Evolutionary conservation across 139 green algal genomes (phyloP), one percentile per base, ranked within the genome.

Genomic region (Chloropicon primus): DNA sequence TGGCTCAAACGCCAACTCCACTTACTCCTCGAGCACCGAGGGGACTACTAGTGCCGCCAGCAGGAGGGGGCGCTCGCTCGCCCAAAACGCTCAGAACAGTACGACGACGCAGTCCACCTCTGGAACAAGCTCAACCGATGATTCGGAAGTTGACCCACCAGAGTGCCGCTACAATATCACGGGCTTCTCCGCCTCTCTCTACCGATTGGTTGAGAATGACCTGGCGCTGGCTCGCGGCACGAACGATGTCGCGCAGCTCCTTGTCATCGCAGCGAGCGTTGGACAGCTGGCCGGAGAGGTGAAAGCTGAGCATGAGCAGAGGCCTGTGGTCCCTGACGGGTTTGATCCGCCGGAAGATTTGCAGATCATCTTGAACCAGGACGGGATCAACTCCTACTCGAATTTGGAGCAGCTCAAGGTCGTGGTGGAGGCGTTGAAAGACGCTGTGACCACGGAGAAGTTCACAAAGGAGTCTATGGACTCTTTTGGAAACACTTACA

Each of bases 381-480:
- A 79, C 21, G 27, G 22, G 10, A 10, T 79, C 28, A 26, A 79
- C 17, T 79, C 76, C 22, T 25, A 21, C 5, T 24, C 29, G 27
- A 17, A 24, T 24, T 22, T 22, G 3, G 17, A 73, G 26, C 25
- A 79, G 76, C 26, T 76, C 3, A 76, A 25, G n/a, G 22, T 24
- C 21, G 76, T 79, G 24, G 22, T 79, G 17, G 25, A 77, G n/a
- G 27, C 76, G 21, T 28, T 79, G 28, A 24, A 79, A 53, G 24
- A 74, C 21, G 28, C 76, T 21, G 53, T 79, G 10, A 27, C 74
- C 17, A 76, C 26, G n/a, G 27, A 75, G 41, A 24, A 76, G 27
- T 28, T 79, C 26, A 79, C 76, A 24, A 79, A 79, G 27, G 76
- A 79, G 53, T 29, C 74, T 22, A 29, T 79, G 27, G 76, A 79